A percentile compares a stretch with the other conserved stretches of the same genome.
Evolutionary conservation across 768 basidiomycete species (phyloP).

Genomic region (Mycena polygramma): DNA sequence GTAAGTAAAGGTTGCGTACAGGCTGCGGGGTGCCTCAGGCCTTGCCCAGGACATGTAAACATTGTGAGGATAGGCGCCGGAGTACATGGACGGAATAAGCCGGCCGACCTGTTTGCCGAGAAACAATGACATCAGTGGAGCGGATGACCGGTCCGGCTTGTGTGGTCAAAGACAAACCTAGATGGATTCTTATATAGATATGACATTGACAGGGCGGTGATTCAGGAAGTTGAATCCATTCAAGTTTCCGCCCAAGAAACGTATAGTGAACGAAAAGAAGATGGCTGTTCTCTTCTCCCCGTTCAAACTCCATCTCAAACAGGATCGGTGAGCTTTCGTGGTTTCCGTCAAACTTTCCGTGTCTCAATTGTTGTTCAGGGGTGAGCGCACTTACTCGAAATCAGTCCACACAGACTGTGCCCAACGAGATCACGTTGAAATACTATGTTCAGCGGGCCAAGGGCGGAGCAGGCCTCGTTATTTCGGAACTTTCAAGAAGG

Average conservation of each 20-base stretch:
- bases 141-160: no score
- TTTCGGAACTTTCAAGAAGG: conserved; percentile 47
- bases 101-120: no score
- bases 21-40: no score
- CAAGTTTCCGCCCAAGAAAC: neutral
- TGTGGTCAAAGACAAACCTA: no score
- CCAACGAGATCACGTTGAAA: conserved; percentile 51
- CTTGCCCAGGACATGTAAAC: no score
- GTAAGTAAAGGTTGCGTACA: no score
- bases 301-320: conserved; percentile 48
- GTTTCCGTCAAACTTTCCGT: no score
- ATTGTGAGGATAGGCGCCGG: no score
- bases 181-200: no score
- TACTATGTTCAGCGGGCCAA: conserved; percentile 55
- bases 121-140: no score
- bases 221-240: neutral
- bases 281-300: conserved; percentile 40
- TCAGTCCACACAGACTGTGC: conserved; percentile 48
- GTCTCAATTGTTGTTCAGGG: neutral
- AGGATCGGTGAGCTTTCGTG: conserved; percentile 35
- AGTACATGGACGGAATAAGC: no score
- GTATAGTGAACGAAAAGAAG: neutral
- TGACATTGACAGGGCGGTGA: neutral
- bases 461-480: conserved; percentile 52
- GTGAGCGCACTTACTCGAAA: conserved; percentile 55